Evolutionary conservation across 306 rosid species (phyloP), one percentile per base, ranked within the genome.

Genomic region (Phaseolus lunatus): DNA sequence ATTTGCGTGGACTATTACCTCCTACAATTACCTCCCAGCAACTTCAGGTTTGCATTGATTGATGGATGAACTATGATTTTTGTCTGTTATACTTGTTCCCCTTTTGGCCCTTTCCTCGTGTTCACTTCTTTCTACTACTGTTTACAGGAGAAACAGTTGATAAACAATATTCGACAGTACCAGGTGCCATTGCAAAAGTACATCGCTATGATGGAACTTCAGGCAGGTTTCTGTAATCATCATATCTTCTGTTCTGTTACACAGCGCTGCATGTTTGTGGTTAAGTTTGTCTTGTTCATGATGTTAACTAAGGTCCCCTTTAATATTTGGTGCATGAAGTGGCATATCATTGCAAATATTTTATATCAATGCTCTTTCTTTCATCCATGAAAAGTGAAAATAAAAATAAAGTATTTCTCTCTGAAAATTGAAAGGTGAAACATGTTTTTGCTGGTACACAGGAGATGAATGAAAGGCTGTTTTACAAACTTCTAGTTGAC

Each of bases 151-250:
- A 87, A 86, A 87, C 87, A 86, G 83, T 53, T 83, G 85, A 79
- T 92, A 82, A 52, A 88, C 62, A 64, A 24, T 43, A 79, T 92
- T 63, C 73, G 97, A 67, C 86, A 92, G 23, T 90, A 90, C 81
- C 75, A 92, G 83, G 83, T 90, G 13, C 97, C 97, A 0, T 85
- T 92, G 53, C 97, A 90, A 35, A 92, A 84, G 49, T 92, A 90
- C 70, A 67, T 81, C 73, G 88, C 96, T 54, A 75, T 92, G 90
- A 92, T 84, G 83, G 97, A 92, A n/a, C 97, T 92, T 85, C 97
- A 92, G 96, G 97, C 85, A 72, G 3, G 69, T 33, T 63, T 63
- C 37, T 63, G n/a, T n/a, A n/a, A 27, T 63, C 37, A 9, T 35
- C 27, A 16, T n/a, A 63, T 33, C 10, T 62, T 62, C 15, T n/a